A percentile compares a stretch with the other conserved stretches of the same genome.
phyloP scores from a whole-genome alignment of 2,329 filamentous ascomycete species.

The Rhytidhysteron rufulum region DNA sequence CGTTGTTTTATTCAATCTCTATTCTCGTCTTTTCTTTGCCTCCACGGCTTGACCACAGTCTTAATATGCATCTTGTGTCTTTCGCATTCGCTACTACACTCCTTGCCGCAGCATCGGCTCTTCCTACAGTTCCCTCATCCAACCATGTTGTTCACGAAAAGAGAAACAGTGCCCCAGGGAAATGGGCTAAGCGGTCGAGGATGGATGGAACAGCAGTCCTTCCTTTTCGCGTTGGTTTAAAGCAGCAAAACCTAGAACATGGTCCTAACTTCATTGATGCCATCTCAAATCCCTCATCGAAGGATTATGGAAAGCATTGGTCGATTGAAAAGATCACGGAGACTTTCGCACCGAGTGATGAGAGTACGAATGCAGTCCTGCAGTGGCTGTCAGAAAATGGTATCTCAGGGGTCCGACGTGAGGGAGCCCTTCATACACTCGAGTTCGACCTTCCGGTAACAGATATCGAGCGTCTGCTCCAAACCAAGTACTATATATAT shows the following conservation, averaged over 20 bases:
- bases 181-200: slow-evolving; percentile 16
- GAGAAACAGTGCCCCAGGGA: slow-evolving; percentile 12
- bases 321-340: slow-evolving; percentile 19
- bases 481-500: slow-evolving; percentile 39
- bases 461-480: slow-evolving; percentile 37
- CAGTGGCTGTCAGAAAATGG: slow-evolving; percentile 21
- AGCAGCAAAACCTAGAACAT: slow-evolving; percentile 10
- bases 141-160: slow-evolving; percentile 27
- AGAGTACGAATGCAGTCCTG: slow-evolving; percentile 15
- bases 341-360: slow-evolving; percentile 20
- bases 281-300: slow-evolving; percentile 22
- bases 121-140: slow-evolving; percentile 5
- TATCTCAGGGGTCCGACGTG: slow-evolving; percentile 8
- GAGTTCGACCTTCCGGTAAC: slow-evolving; percentile 36
- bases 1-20: no score
- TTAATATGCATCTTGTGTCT: slow-evolving; percentile 1
- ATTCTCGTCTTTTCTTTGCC: no score
- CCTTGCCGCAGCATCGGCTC: slow-evolving; percentile 5
- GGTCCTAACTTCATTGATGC: slow-evolving; percentile 17
- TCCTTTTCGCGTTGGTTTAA: slow-evolving; percentile 24
- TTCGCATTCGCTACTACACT: slow-evolving; percentile 6
- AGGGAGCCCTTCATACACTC: slow-evolving; percentile 15
- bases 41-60: no score
- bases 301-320: slow-evolving; percentile 27
- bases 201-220: slow-evolving; percentile 13